Evolutionary conservation across 441 rosid species (phyloP), one percentile per base, ranked within the genome.

Genomic region (Pelargonium fulgidum): DNA sequence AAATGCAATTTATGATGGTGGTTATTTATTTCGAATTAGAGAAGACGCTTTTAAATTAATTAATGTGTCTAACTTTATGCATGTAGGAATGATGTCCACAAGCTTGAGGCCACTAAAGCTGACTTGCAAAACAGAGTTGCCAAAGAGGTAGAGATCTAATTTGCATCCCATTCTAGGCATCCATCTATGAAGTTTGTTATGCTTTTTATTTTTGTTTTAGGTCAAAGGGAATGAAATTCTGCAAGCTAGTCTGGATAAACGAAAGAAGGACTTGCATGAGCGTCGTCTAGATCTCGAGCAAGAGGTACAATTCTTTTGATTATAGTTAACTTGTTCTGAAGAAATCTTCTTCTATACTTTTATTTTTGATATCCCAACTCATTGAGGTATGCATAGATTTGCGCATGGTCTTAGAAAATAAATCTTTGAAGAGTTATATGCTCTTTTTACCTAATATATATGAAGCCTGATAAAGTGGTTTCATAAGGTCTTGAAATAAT

Each of bases 271-370:
- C 70, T 73, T 92, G 84, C 75, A 81, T 54, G 86, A 78, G 76
- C 89, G 80, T n/a, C 96, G 97, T 59, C 79, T 73, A 77, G 89
- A 87, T 69, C 89, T 95, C 66, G 87, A 85, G 81, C 82, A 83
- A 75, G 98, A 88, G 72, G 98, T 96, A 91, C 22, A 89, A 75
- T 79, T 64, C 50, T 39, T 62, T 50, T 17, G 59, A 54, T 8
- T 42, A 61, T 4, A 14, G 44, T 59, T 44, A 58, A 24, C 16
- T 47, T 19, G 44, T 19, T 48, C 50, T 33, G 45, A 66, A 68
- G 6, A 73, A 62, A 24, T 20, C 39, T 58, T 47, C 24, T 66
- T 62, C 29, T 72, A 5, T 36, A 36, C 41, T 36, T 36, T 36
- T 36, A 36, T 36, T 69, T 39, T 72, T 61, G 8, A 66, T 24